Conservation (phyloP, 306 rosid genomes). For the Crataegus laevigata region DNA sequence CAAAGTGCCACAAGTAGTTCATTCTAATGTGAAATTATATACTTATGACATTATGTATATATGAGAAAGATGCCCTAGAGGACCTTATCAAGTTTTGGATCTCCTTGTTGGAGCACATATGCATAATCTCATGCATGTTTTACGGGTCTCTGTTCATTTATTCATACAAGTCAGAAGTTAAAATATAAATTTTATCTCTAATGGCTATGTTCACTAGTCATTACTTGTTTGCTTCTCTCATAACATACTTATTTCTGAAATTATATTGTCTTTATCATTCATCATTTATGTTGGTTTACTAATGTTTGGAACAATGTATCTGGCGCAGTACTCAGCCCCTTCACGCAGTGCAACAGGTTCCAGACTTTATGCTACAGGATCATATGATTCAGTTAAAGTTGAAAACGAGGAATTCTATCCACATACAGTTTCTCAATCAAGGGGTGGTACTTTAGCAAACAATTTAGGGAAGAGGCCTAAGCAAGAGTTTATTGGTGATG, state of each 20-base stretch:
- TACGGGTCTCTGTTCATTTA: neutral
- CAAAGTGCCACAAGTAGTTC: neutral
- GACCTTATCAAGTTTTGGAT: neutral
- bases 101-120: neutral
- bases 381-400: conserved; percentile 29
- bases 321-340: conserved; percentile 25
- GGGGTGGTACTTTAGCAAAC: neutral
- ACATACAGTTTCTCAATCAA: conserved; percentile 3
- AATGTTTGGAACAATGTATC: conserved; percentile 13
- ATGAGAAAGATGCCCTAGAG: neutral
- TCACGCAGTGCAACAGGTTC: neutral
- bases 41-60: neutral
- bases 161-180: neutral
- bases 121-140: neutral
- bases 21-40: neutral
- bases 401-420: conserved; percentile 38
- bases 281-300: conserved; percentile 9
- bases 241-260: neutral
- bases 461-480: conserved; percentile 20
- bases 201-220: neutral
- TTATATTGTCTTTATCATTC: neutral
- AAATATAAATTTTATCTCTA: neutral
- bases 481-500: conserved; percentile 9
- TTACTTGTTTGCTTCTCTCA: neutral
- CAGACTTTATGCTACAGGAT: conserved; percentile 19